A percentile compares a stretch with the other conserved stretches of the same genome.
phyloP scores from a whole-genome alignment of 352 stramenopile species.

The Pythium sukuiense region DNA sequence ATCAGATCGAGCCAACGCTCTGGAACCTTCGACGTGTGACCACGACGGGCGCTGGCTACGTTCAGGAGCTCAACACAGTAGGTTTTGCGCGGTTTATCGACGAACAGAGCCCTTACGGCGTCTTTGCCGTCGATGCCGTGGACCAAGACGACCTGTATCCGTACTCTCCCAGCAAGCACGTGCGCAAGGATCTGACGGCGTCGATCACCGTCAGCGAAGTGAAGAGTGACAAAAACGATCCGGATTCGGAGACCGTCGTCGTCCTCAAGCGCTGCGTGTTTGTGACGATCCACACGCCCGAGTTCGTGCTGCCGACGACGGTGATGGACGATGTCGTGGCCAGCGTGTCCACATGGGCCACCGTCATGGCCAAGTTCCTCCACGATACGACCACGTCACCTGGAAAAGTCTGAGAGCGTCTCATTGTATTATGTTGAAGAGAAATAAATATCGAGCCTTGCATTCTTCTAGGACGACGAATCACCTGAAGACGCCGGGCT shows the following conservation, averaged over 20 bases:
- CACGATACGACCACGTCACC: not conserved
- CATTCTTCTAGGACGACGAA: not conserved
- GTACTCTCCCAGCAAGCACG: conserved; percentile 34
- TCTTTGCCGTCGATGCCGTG: conserved; percentile 40
- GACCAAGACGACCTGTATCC: conserved; percentile 53
- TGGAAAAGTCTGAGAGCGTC: not conserved
- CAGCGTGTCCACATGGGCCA: conserved; percentile 14
- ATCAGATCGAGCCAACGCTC: conserved; percentile 31
- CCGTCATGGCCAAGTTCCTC: conserved; percentile 12
- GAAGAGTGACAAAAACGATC: not conserved
- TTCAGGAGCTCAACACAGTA: conserved; percentile 30
- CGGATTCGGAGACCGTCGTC: not conserved
- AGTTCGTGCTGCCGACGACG: conserved; percentile 16
- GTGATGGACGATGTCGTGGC: conserved; percentile 18
- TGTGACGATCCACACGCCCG: conserved; percentile 16
- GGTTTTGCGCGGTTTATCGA: conserved; percentile 38
- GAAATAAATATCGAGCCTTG: not conserved
- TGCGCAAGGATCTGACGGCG: conserved; percentile 12
- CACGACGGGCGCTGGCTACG: conserved; percentile 17
- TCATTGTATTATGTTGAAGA: not conserved
- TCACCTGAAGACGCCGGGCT: not conserved
- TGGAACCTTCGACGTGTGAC: conserved; percentile 48
- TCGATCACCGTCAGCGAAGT: not conserved
- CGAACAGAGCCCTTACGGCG: conserved; percentile 27
- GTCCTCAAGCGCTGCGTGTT: conserved; percentile 12